Conservation (phyloP, 1,139 yeast species). For the Scheffersomyces lignicola region DNA sequence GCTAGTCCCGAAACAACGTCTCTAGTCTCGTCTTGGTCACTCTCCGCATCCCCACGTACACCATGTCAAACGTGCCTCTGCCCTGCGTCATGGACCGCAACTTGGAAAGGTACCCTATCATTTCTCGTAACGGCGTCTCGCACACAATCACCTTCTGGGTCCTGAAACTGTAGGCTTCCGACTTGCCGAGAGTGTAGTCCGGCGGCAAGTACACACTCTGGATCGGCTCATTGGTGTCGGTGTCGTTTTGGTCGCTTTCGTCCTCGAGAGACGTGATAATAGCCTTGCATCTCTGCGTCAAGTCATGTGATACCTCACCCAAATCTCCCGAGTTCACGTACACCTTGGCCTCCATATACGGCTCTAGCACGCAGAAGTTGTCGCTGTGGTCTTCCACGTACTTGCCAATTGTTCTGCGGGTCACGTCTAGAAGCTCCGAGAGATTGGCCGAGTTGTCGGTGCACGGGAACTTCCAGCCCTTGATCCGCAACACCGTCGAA, state of each 20-base stretch:
- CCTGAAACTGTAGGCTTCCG: slow-evolving; percentile 20
- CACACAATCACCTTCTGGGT: slow-evolving; percentile 65
- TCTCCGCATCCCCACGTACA: slow-evolving; percentile 69
- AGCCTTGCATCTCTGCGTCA: slow-evolving; percentile 68
- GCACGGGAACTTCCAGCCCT: slow-evolving; percentile 53
- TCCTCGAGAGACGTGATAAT: slow-evolving; percentile 64
- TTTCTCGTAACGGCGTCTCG: slow-evolving; percentile 79
- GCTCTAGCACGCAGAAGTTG: slow-evolving; percentile 70
- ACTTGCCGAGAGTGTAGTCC: slow-evolving; percentile 44
- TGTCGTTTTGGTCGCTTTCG: slow-evolving; percentile 43
- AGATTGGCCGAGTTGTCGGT: slow-evolving; percentile 39
- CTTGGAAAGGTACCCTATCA: slow-evolving; percentile 83
- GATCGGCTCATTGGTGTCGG: slow-evolving; percentile 43
- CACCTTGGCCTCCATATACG: slow-evolving; percentile 79
- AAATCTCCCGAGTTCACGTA: slow-evolving; percentile 68
- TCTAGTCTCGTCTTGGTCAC: slow-evolving; percentile 50
- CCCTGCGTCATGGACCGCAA: slow-evolving; percentile 88
- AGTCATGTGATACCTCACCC: slow-evolving; percentile 83
- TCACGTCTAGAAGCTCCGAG: slow-evolving; percentile 28
- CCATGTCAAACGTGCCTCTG: slow-evolving; percentile 80
- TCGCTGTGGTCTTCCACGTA: slow-evolving; percentile 26
- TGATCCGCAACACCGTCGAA: slow-evolving; percentile 55
- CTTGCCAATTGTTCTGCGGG: slow-evolving; percentile 34
- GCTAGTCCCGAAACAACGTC: slow-evolving; percentile 19
- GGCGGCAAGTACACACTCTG: slow-evolving; percentile 57